Conservation (phyloP, 306 rosid species). For the Acacia crassicarpa region DNA sequence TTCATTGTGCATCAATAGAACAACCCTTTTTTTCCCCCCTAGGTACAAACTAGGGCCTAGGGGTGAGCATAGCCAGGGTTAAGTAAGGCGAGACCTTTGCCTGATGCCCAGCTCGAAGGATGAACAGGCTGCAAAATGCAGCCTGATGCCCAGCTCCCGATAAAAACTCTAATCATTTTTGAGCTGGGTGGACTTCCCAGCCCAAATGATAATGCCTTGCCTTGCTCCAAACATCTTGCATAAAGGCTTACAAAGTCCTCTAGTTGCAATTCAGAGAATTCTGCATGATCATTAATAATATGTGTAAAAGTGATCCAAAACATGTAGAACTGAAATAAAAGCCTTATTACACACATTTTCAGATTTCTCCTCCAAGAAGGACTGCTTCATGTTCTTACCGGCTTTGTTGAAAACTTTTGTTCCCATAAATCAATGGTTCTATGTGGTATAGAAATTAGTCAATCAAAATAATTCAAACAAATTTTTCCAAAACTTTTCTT, state of each 20-base stretch:
- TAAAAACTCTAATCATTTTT: too few species aligned
- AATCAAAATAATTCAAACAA: neutral
- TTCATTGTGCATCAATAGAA: too few species aligned
- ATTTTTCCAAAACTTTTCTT: neutral
- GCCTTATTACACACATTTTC: neutral
- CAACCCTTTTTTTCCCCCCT: too few species aligned
- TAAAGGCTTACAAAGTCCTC: neutral
- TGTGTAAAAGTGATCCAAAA: neutral
- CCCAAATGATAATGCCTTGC: too few species aligned
- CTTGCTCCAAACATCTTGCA: neutral
- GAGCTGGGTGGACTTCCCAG: too few species aligned
- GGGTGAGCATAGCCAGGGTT: too few species aligned
- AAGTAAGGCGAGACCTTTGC: too few species aligned
- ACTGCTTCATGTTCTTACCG: neutral
- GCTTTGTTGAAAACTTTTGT: slow-evolving; percentile 1
- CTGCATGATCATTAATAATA: neutral
- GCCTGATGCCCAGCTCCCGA: too few species aligned
- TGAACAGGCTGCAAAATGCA: too few species aligned
- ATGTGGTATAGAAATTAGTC: neutral
- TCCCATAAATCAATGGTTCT: neutral
- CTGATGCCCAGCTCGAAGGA: too few species aligned
- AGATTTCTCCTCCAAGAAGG: neutral
- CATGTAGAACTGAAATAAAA: neutral
- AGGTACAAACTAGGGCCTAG: too few species aligned
- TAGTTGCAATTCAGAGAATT: neutral